These are phyloP conservation scores for Fraxinus americana DNA, from an alignment of 257 asterid species.

Conservation along the genomic window DNA sequence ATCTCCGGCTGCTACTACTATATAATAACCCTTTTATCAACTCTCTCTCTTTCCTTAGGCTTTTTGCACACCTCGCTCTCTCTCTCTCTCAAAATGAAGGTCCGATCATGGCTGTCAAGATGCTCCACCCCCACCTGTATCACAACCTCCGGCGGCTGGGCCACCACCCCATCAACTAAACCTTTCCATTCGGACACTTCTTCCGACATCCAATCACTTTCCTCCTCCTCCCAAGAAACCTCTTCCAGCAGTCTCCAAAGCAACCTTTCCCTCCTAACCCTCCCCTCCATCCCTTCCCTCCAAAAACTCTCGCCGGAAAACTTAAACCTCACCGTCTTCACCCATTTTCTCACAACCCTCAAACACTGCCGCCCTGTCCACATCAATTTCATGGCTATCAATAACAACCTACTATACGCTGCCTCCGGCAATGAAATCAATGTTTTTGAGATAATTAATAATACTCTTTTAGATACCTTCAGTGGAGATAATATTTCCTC, in stretches of 20 bases:
- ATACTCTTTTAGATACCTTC: constrained; percentile 49
- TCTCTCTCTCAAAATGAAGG: constrained; percentile 42
- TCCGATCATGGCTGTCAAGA: constrained; percentile 59
- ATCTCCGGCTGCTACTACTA: neutral
- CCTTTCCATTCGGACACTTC: constrained; percentile 38
- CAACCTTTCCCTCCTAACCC: constrained; percentile 70
- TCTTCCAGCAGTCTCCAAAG: constrained; percentile 49
- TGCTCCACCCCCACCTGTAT: constrained; percentile 45
- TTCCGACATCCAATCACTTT: constrained; percentile 33
- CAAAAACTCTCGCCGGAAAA: constrained; percentile 50
- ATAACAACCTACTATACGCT: constrained; percentile 66
- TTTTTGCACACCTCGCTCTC: neutral
- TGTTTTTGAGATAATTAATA: constrained; percentile 42
- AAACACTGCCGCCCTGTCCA: constrained; percentile 30
- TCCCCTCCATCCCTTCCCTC: constrained; percentile 82
- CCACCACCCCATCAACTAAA: constrained; percentile 28
- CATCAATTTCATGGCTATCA: constrained; percentile 53
- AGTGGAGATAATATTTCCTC: constrained; percentile 27
- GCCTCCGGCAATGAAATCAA: constrained; percentile 58
- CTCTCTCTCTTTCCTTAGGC: neutral
- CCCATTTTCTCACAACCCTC: constrained; percentile 37
- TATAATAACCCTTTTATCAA: constrained; percentile 15
- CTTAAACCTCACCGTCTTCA: constrained; percentile 35
- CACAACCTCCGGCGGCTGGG: constrained; percentile 30
- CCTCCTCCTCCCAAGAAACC: constrained; percentile 47